phyloP scores from a whole-genome alignment of 2,329 filamentous ascomycete species.

The Pseudocercospora ulei region DNA sequence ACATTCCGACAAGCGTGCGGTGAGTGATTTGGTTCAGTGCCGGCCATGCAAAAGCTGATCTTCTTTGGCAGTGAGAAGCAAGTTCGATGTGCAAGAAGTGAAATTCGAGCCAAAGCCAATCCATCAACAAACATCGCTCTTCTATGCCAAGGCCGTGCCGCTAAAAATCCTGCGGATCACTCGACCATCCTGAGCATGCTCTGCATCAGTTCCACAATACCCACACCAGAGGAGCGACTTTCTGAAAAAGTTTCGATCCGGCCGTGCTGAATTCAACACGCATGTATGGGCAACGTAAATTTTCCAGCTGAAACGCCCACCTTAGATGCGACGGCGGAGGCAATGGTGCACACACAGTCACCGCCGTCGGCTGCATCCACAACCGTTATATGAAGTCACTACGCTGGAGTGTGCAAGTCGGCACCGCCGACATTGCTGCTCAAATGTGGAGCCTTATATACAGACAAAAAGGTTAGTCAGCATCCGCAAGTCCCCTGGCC shows the following conservation, averaged over 20 bases:
- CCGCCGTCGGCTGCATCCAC: too few relatives aligned
- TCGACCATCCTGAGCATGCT: too few relatives aligned
- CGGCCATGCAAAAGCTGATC: neutral
- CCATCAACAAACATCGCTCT: conserved; percentile 31
- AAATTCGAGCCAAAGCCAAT: conserved; percentile 30
- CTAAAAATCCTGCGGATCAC: conserved; percentile 30
- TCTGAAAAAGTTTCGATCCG: neutral
- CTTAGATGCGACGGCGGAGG: too few relatives aligned
- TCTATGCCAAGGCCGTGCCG: conserved; percentile 33
- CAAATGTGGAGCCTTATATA: too few relatives aligned
- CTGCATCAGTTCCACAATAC: conserved; percentile 3
- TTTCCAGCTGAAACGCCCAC: too few relatives aligned
- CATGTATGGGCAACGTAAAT: too few relatives aligned
- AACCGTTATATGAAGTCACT: too few relatives aligned
- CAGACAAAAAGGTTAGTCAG: too few relatives aligned
- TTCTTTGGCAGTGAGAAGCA: conserved; percentile 26
- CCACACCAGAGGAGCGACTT: neutral
- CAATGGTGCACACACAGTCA: too few relatives aligned
- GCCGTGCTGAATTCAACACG: neutral
- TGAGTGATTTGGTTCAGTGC: conserved; percentile 27
- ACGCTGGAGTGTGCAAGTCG: too few relatives aligned
- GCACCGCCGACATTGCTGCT: too few relatives aligned
- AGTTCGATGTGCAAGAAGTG: conserved; percentile 31
- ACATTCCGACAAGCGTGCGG: conserved; percentile 53
- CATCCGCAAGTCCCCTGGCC: too few relatives aligned